Percentiles rank a stretch among this genome's conserved stretches.
Conservation (phyloP, 257 asterid genomes). For the Nicotiana attenuata region DNA sequence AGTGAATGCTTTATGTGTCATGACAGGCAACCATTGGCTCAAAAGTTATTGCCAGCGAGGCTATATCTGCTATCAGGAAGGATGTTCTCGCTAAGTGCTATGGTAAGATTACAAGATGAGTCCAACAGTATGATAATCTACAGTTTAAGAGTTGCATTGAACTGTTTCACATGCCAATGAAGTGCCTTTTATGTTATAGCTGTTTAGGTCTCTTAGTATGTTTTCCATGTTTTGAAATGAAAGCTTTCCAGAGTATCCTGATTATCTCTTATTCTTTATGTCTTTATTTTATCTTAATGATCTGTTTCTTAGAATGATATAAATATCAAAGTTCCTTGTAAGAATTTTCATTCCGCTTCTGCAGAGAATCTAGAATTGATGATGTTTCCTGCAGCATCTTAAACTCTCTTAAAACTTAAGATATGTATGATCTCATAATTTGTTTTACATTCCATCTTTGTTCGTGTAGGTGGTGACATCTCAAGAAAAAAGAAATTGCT, state of each 20-base stretch:
- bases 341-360: background rate
- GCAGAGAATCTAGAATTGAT: background rate
- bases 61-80: slow-evolving; percentile 93
- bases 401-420: background rate
- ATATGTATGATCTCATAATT: background rate
- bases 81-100: slow-evolving; percentile 98
- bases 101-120: slow-evolving; percentile 44
- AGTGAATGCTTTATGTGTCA: slow-evolving; percentile 12
- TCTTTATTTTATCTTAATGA: background rate
- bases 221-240: background rate
- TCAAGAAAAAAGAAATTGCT: slow-evolving; percentile 92
- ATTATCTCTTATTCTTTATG: background rate
- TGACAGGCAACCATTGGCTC: slow-evolving; percentile 89
- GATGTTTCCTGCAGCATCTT: background rate
- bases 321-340: background rate
- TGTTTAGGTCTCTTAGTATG: background rate
- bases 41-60: slow-evolving; percentile 96
- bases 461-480: slow-evolving; percentile 82
- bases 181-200: background rate
- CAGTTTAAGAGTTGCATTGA: background rate
- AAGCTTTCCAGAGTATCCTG: background rate
- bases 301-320: background rate
- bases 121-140: background rate
- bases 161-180: background rate
- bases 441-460: background rate